phyloP scores from a whole-genome alignment of 169 alveolate genomes.

The Plasmodium yoelii region DNA sequence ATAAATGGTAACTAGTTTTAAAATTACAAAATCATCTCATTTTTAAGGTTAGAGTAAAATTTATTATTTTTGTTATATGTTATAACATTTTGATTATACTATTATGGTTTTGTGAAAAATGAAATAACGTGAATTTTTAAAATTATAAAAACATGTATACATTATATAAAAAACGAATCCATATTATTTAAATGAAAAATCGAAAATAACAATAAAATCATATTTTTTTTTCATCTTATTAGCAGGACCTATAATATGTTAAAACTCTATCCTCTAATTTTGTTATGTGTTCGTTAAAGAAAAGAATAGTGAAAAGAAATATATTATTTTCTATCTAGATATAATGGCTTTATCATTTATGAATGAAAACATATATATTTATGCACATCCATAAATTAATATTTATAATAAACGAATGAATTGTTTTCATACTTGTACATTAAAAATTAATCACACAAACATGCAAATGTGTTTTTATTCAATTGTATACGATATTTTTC shows the following conservation, averaged over 20 bases:
- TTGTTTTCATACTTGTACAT: background rate
- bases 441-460: background rate
- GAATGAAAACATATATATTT: background rate
- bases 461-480: background rate
- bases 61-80: background rate
- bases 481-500: background rate
- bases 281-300: conserved; percentile 73
- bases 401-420: background rate
- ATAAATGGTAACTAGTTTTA: conserved; percentile 46
- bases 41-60: conserved; percentile 42
- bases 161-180: background rate
- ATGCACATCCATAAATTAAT: background rate
- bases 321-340: background rate
- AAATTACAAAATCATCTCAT: conserved; percentile 38
- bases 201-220: background rate
- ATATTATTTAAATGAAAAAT: background rate
- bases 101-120: background rate
- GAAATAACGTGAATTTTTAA: background rate
- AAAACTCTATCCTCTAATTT: conserved; percentile 57
- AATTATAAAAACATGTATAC: background rate
- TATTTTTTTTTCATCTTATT: conserved; percentile 14
- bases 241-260: conserved; percentile 65
- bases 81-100: background rate
- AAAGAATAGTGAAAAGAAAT: conserved; percentile 7
- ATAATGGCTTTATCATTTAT: background rate